Evolutionary conservation across 441 rosid genomes (phyloP), one percentile per base, ranked within the genome.

Genomic region (Adansonia madagascariensis): DNA sequence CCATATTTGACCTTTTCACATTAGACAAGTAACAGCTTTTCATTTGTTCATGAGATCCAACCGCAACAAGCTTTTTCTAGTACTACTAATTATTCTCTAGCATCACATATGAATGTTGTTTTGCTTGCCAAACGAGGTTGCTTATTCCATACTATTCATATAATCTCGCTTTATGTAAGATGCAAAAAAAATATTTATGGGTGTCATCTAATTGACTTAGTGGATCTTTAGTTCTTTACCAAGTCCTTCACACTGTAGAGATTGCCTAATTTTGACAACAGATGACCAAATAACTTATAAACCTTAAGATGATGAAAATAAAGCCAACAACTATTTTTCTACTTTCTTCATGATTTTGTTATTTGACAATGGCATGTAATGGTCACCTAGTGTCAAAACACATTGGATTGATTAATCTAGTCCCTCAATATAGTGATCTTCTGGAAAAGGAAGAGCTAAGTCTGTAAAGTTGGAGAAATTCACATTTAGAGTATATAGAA

Each of bases 401-500:
- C 97, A 96, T 76, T 94, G 99, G 79, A 96, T 98, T 85, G 94
- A 80, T 80, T 98, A 91, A 61, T 98, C 99, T 85, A 94, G 96
- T 80, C 98, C 99, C 78, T 94, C 97, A 9, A 91, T 91, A 85
- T 92, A 96, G 88, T 96, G 92, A 87, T 96, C 98, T 78, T 91
- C 97, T 0, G 98, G 98, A 17, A 98, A 96, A 44, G 94, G 70
- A 15, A 96, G 92, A 6, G 99, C 98, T 55, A 96, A 86, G 85
- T 96, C 99, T 0, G 98, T 97, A 62, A 96, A 96, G 80, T 98
- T 94, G 1, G 99, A 96, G 85, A 96, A 96, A 88, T 96, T 98
- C 31, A 98, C 99, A 91, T 96, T 98, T 75, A 98, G 97, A 59
- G 98, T 94, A 78, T 96, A 96, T 14, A 96, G 91, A 79, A 96